These are phyloP conservation scores for Patellifolia procumbens DNA, from an alignment of 179 eudicot genomes.

Conservation along the genomic window DNA sequence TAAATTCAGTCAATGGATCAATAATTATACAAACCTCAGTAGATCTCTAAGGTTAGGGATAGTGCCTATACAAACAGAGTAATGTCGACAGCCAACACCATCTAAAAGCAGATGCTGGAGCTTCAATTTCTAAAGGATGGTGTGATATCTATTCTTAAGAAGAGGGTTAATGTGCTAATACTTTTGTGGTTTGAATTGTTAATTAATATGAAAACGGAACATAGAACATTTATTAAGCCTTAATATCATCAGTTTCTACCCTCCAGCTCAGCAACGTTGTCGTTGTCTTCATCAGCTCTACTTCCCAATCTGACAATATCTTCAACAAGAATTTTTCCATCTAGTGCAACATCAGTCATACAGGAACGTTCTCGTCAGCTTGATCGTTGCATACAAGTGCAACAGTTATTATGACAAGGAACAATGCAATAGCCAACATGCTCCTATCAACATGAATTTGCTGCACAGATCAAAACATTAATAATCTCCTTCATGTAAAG, in stretches of 20 bases:
- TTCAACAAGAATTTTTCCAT: conserved; percentile 34
- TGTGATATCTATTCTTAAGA: background rate
- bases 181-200: background rate
- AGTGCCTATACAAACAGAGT: background rate
- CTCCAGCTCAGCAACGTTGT: conserved; percentile 18
- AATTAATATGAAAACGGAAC: background rate
- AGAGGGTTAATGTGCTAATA: background rate
- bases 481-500: background rate
- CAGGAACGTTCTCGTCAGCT: background rate
- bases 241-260: conserved; percentile 6
- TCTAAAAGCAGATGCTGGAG: conserved; percentile 21
- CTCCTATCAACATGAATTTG: background rate
- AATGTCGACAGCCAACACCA: conserved; percentile 29
- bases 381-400: background rate
- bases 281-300: conserved; percentile 23
- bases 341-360: conserved; percentile 12
- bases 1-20: background rate
- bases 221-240: background rate
- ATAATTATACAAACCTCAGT: background rate
- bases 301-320: conserved; percentile 33
- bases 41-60: background rate
- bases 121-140: background rate
- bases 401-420: no score
- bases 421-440: background rate
- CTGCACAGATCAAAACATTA: background rate